Percentiles rank a stretch among this genome's conserved stretches.
phyloP scores from a whole-genome alignment of 108 stramenopile genomes.

The Craspedostauros australis region DNA sequence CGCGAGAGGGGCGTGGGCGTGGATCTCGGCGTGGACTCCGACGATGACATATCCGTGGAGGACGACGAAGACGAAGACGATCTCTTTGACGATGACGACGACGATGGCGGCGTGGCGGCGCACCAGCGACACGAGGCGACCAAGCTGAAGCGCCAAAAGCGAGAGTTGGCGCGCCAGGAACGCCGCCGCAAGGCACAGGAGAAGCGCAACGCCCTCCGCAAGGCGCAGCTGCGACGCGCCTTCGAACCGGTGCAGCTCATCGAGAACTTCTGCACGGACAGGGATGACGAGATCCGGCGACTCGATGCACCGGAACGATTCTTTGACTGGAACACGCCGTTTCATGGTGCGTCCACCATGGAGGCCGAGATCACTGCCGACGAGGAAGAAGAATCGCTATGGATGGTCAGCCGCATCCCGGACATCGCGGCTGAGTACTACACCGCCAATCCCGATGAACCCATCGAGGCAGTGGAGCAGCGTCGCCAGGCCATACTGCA shows the following conservation, averaged over 20 bases:
- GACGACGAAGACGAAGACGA: conserved; percentile 53
- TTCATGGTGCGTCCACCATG: conserved; percentile 22
- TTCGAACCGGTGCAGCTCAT: conserved; percentile 88
- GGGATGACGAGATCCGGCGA: conserved; percentile 77
- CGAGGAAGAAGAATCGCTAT: conserved; percentile 71
- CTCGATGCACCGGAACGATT: conserved; percentile 73
- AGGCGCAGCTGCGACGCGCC: conserved; percentile 65
- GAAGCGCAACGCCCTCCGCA: conserved; percentile 54
- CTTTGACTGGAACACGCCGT: conserved; percentile 66
- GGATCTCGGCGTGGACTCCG: conserved; percentile 64
- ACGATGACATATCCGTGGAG: conserved; percentile 45
- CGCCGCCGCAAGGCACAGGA: conserved; percentile 35
- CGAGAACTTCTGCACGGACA: conserved; percentile 89
- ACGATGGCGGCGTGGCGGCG: conserved; percentile 35
- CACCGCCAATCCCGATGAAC: conserved; percentile 25
- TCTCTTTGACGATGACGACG: conserved; percentile 53
- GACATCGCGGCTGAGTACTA: conserved; percentile 54
- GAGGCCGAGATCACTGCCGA: conserved; percentile 44
- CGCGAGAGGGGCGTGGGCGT: conserved; percentile 74
- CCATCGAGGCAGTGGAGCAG: conserved; percentile 36
- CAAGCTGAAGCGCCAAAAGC: conserved; percentile 68
- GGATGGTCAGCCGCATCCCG: conserved; percentile 76
- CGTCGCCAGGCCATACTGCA: conserved; percentile 45
- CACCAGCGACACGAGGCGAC: conserved; percentile 67
- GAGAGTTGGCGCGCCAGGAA: conserved; percentile 49